Conservation (phyloP, 169 alveolate species). For the Condylostoma magnum region DNA sequence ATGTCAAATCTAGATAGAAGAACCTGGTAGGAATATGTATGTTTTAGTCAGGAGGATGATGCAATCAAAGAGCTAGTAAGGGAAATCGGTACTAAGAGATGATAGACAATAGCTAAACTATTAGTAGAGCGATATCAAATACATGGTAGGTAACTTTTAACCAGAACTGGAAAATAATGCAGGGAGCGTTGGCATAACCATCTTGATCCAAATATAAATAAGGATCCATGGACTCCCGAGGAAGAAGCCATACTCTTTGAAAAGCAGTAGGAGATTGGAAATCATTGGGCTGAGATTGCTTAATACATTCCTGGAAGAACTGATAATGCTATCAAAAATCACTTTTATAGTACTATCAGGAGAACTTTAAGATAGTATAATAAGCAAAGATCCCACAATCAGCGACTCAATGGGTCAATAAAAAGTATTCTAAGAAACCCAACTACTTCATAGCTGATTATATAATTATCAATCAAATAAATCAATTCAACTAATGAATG, state of each 20-base stretch:
- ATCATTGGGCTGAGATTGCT: conserved; percentile 87
- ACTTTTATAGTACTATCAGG: conserved; percentile 67
- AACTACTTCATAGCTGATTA: neutral
- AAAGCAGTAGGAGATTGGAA: conserved; percentile 68
- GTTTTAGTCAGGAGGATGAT: conserved; percentile 7
- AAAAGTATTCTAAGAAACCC: conserved; percentile 26
- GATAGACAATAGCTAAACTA: conserved; percentile 23
- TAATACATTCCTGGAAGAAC: conserved; percentile 83
- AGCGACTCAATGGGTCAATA: conserved; percentile 21
- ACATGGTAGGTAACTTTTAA: neutral
- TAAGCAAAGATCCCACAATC: conserved; percentile 10
- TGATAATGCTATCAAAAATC: conserved; percentile 86
- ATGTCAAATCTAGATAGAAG: conserved; percentile 11
- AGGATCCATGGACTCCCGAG: conserved; percentile 66
- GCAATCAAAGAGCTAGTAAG: conserved; percentile 27
- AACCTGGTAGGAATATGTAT: conserved; percentile 6
- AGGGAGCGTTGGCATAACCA: conserved; percentile 88
- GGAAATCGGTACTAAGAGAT: conserved; percentile 26
- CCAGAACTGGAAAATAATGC: conserved; percentile 81
- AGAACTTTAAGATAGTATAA: conserved; percentile 42
- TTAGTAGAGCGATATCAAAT: conserved; percentile 1
- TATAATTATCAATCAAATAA: no score
- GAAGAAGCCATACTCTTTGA: conserved; percentile 70
- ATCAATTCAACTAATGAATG: no score
- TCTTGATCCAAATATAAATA: conserved; percentile 72